Conservation (phyloP, 1,139 yeast genomes). For the Pneumocystis jirovecii region DNA sequence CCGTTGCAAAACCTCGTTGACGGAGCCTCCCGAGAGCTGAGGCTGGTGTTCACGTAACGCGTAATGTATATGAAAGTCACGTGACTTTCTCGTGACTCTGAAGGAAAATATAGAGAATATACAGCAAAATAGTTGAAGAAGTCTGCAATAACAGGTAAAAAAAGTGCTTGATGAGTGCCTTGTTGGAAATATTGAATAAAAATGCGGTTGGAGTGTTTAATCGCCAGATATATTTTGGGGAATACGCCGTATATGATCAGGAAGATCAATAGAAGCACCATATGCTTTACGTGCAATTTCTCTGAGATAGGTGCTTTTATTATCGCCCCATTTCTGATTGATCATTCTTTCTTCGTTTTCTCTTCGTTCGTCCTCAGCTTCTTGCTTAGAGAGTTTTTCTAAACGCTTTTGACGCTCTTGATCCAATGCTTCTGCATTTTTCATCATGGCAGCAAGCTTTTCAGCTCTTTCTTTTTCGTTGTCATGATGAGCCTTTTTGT, state of each 20-base stretch:
- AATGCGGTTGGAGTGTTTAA: not conserved
- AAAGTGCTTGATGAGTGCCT: too few relatives aligned
- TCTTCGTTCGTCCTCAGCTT: slow-evolving; percentile 1
- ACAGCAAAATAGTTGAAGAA: too few relatives aligned
- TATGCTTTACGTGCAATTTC: not conserved
- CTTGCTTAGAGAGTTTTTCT: not conserved
- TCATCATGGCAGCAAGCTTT: slow-evolving; percentile 7
- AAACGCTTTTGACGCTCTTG: not conserved
- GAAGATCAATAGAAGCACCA: not conserved
- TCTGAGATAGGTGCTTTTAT: not conserved
- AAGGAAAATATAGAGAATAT: not conserved
- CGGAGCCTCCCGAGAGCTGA: slow-evolving; percentile 4
- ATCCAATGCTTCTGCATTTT: slow-evolving; percentile 7
- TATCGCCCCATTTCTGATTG: slow-evolving; percentile 1
- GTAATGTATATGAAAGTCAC: too few relatives aligned
- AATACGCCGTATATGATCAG: slow-evolving; percentile 8
- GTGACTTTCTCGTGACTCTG: too few relatives aligned
- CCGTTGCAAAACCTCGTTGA: not conserved
- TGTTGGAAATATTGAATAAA: too few relatives aligned
- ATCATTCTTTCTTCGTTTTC: slow-evolving; percentile 1
- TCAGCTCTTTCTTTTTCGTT: not conserved
- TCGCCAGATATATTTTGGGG: not conserved
- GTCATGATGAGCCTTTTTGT: not conserved
- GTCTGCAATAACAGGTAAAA: too few relatives aligned
- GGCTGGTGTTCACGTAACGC: too few relatives aligned